phyloP scores from a whole-genome alignment of 2,329 filamentous ascomycete species.

The Chalara sp. region DNA sequence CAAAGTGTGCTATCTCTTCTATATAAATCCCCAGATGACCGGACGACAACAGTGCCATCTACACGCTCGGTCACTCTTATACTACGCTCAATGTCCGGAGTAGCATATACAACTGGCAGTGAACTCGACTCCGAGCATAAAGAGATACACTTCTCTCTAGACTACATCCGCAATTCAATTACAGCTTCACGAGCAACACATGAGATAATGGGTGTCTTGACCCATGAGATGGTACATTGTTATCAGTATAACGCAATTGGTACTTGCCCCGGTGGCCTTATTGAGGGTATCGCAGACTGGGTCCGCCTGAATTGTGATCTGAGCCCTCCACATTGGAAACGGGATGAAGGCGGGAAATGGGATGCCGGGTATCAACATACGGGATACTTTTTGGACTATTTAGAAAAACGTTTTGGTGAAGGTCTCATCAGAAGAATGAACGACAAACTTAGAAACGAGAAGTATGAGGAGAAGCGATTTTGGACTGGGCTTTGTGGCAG shows the following conservation, averaged over 20 bases:
- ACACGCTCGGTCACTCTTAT: conserved; percentile 83
- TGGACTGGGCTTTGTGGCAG: conserved; percentile 63
- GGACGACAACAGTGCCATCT: conserved; percentile 38
- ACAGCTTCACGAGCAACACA: conserved; percentile 34
- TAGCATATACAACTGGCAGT: conserved; percentile 80
- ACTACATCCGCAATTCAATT: conserved; percentile 56
- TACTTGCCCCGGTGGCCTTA: conserved; percentile 64
- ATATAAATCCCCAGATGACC: conserved; percentile 47
- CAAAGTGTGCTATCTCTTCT: conserved; percentile 64
- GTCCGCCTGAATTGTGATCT: conserved; percentile 70
- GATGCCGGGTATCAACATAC: conserved; percentile 87
- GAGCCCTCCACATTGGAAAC: conserved; percentile 78
- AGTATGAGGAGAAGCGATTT: conserved; percentile 59
- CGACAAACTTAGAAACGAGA: conserved; percentile 53
- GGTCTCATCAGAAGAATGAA: conserved; percentile 60
- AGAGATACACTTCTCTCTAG: conserved; percentile 80
- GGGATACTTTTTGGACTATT: conserved; percentile 82
- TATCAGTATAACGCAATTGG: conserved; percentile 70
- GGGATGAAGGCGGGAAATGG: conserved; percentile 53
- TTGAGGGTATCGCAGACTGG: conserved; percentile 92
- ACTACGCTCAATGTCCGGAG: conserved; percentile 70
- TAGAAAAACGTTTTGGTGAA: conserved; percentile 60
- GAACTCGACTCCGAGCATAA: conserved; percentile 83
- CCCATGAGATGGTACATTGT: conserved; percentile 93
- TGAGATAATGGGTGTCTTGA: conserved; percentile 78